A percentile compares a stretch with the other conserved stretches of the same genome.
Conservation (phyloP, 2,329 filamentous ascomycete genomes). For the Dothidotthia symphoricarpi region DNA sequence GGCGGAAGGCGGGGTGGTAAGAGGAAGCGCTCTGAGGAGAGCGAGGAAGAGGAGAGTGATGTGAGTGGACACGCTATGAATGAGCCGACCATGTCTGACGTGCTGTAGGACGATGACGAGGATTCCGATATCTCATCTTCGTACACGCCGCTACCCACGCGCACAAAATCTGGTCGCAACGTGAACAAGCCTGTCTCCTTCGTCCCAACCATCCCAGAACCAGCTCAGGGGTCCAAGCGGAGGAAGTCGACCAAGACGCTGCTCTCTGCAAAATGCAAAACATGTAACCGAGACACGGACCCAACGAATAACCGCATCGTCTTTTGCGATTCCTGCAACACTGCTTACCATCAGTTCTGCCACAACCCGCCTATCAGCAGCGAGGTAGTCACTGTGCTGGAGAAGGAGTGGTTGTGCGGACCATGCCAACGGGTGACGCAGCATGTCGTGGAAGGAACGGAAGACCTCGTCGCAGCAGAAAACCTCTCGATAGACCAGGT, state of each 20-base stretch:
- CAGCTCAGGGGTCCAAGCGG: slow-evolving; percentile 51
- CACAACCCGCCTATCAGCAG: slow-evolving; percentile 74
- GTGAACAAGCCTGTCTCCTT: slow-evolving; percentile 65
- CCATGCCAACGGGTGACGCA: slow-evolving; percentile 51
- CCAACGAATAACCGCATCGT: slow-evolving; percentile 76
- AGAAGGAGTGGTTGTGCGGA: slow-evolving; percentile 69
- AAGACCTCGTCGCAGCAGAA: slow-evolving; percentile 42
- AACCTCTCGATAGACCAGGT: slow-evolving; percentile 46
- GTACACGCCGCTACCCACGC: slow-evolving; percentile 59
- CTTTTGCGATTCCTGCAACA: slow-evolving; percentile 79
- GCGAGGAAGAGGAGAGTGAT: slow-evolving; percentile 35
- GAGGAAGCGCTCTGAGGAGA: slow-evolving; percentile 39
- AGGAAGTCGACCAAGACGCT: slow-evolving; percentile 58
- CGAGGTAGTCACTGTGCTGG: slow-evolving; percentile 64
- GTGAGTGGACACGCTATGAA: slow-evolving; percentile 19
- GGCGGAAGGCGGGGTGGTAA: slow-evolving; percentile 41
- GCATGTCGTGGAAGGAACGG: slow-evolving; percentile 34
- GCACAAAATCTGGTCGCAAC: slow-evolving; percentile 73
- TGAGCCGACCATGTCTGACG: slow-evolving; percentile 12
- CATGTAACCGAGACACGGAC: slow-evolving; percentile 70
- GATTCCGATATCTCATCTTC: slow-evolving; percentile 45
- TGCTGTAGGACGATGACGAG: slow-evolving; percentile 25
- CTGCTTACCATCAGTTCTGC: slow-evolving; percentile 77
- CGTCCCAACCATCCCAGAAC: slow-evolving; percentile 55
- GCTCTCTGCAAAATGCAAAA: slow-evolving; percentile 62